These are phyloP conservation scores for Fraxinus albicans DNA, from an alignment of 305 asterid species.

Conservation along the genomic window DNA sequence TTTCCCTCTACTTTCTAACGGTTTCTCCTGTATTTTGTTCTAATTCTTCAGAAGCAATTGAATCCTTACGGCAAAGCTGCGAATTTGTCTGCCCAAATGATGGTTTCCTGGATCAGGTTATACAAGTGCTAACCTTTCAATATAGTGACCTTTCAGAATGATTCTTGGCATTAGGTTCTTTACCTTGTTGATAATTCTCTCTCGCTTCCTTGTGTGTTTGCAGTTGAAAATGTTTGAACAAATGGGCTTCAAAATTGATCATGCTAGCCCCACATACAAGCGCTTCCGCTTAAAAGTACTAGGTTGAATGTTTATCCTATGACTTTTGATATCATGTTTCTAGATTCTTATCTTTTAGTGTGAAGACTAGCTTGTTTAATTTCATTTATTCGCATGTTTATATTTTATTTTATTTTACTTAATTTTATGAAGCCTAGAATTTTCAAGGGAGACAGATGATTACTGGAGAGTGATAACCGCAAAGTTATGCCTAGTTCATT, in stretches of 20 bases:
- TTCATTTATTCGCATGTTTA: conserved; percentile 4
- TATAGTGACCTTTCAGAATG: conserved; percentile 14
- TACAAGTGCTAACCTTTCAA: conserved; percentile 18
- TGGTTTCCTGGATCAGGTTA: conserved; percentile 96
- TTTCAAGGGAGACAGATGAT: neutral
- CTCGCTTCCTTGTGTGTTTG: conserved; percentile 27
- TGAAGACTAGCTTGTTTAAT: conserved; percentile 11
- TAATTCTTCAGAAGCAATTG: conserved; percentile 67
- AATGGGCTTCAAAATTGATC: conserved; percentile 89
- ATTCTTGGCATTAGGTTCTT: conserved; percentile 16
- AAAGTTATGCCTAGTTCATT: neutral
- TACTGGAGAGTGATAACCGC: neutral
- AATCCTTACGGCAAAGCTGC: conserved; percentile 75
- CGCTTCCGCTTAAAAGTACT: conserved; percentile 80
- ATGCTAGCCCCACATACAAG: conserved; percentile 69
- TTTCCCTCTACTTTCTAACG: neutral
- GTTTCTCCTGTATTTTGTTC: conserved; percentile 21
- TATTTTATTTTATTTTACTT: conserved; percentile 8
- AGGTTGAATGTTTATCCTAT: conserved; percentile 48
- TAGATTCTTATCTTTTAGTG: conserved; percentile 10
- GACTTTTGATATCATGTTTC: conserved; percentile 3
- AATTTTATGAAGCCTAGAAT: neutral
- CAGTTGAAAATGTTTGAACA: conserved; percentile 91
- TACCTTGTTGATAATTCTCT: conserved; percentile 17
- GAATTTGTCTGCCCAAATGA: conserved; percentile 86